Evolutionary conservation across 148 eudicot genomes (phyloP), one percentile per base, ranked within the genome.

Genomic region (Chenopodium quinoa): DNA sequence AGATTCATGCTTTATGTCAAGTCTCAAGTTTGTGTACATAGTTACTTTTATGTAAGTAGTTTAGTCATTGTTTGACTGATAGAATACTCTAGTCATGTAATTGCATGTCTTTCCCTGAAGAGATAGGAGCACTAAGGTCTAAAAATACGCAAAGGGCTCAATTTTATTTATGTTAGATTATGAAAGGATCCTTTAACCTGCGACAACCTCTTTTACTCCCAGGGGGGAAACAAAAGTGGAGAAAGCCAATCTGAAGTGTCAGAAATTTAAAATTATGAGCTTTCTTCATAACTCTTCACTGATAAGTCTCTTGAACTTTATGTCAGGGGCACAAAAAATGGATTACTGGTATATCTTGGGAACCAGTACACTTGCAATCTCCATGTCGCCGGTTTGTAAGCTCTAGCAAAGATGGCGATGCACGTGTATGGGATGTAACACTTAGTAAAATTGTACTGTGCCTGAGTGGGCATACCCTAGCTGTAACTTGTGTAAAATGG

Each of bases 391-490:
- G 98, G 70, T 96, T 96, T 85, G 99, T 94, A 20, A 96, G 94
- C 84, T 83, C 99, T 72, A 94, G 98, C 87, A 96, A 96, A 90
- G 99, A 96, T 89, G 99, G 99, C 29, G 98, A 96, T 89, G 98
- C 98, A 76, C 94, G 98, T 1, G 88, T 96, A 86, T 96, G 98
- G 98, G 98, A 94, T 76, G 85, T 93, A 78, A 29, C 93, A 31
- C 85, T 91, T 73, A 88, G 85, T 80, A 91, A 87, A 81, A 87
- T 90, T 87, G 88, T 92, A 44, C 88, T 94, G 81, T 83, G 82
- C 88, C 92, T 96, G 67, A 93, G 93, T 73, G 98, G 99, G 79
- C 99, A 96, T 75, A 92, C 97, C 62, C 87, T 91, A 80, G 95
- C 98, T 68, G 88, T 96, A 72, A 96, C 98, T 73, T 96, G 97